A percentile compares a stretch with the other conserved stretches of the same genome.
phyloP scores from a whole-genome alignment of 768 basidiomycete species.

The Lactifluus subvellereus region DNA sequence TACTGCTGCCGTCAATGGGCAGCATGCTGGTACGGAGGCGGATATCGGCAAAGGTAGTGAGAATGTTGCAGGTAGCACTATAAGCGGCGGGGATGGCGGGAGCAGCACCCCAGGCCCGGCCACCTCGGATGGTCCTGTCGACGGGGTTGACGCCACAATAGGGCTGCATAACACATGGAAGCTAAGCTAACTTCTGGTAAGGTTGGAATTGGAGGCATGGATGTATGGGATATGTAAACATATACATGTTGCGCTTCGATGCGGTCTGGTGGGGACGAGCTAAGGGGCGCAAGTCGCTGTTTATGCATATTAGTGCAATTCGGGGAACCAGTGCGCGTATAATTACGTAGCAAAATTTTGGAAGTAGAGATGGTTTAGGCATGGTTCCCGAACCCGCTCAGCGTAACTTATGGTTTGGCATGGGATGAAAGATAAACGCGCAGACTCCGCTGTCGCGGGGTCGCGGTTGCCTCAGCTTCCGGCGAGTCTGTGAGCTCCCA shows the following conservation, averaged over 20 bases:
- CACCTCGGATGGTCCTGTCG: slow-evolving; percentile 36
- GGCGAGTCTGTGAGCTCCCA: neutral
- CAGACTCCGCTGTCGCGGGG: neutral
- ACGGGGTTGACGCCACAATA: slow-evolving; percentile 68
- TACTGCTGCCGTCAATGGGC: slow-evolving; percentile 25
- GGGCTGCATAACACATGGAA: slow-evolving; percentile 75
- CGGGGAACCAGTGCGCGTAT: neutral
- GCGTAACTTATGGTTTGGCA: too few species aligned
- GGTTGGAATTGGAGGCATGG: neutral
- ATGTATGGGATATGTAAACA: neutral
- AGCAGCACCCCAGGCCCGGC: slow-evolving; percentile 30
- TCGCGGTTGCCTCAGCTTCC: neutral
- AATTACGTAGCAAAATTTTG: neutral
- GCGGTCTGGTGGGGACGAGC: neutral
- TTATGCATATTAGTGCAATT: neutral
- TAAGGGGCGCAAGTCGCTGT: neutral
- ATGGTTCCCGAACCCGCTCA: neutral
- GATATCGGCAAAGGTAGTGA: slow-evolving; percentile 28
- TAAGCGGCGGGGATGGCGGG: slow-evolving; percentile 22
- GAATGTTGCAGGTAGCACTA: slow-evolving; percentile 14
- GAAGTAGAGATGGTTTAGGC: too few species aligned
- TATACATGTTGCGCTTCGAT: neutral
- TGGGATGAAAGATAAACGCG: neutral
- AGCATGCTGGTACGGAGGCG: slow-evolving; percentile 31
- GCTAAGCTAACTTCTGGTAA: slow-evolving; percentile 25